Conservation (phyloP, 768 basidiomycete genomes). For the Lentinula boryana region DNA sequence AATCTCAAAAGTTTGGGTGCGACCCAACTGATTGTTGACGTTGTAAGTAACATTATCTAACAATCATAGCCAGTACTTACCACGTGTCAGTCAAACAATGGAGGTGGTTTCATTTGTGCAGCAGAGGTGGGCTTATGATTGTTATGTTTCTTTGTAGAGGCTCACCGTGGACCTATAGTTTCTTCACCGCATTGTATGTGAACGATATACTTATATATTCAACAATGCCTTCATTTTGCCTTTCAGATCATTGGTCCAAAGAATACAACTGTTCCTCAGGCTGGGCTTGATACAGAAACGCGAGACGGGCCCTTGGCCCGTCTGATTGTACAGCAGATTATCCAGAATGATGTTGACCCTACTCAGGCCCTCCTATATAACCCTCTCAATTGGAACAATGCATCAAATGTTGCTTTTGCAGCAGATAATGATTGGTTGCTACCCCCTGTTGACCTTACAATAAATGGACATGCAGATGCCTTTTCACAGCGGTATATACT, state of each 20-base stretch:
- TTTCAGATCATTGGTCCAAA: slow-evolving; percentile 26
- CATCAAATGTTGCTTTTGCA: slow-evolving; percentile 25
- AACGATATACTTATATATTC: not conserved
- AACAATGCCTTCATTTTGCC: not conserved
- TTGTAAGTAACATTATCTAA: slow-evolving; percentile 28
- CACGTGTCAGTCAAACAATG: slow-evolving; percentile 37
- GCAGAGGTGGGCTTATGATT: slow-evolving; percentile 39
- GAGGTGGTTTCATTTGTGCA: slow-evolving; percentile 53
- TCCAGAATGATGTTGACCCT: slow-evolving; percentile 22
- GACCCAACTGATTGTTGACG: slow-evolving; percentile 50
- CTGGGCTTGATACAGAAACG: slow-evolving; percentile 28
- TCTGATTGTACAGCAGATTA: slow-evolving; percentile 24
- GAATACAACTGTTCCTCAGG: slow-evolving; percentile 27
- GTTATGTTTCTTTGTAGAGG: not conserved
- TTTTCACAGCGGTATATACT: slow-evolving; percentile 34
- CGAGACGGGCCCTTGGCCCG: slow-evolving; percentile 29
- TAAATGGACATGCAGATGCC: slow-evolving; percentile 30
- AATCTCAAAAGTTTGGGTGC: slow-evolving; percentile 43
- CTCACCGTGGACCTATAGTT: slow-evolving; percentile 17
- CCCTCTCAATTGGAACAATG: slow-evolving; percentile 23
- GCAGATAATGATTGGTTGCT: slow-evolving; percentile 27
- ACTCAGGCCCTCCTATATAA: slow-evolving; percentile 23
- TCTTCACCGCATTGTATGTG: slow-evolving; percentile 29
- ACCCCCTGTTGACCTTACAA: slow-evolving; percentile 22
- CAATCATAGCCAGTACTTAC: not conserved